Evolutionary conservation across 306 rosid species (phyloP).

Genomic region (Canavalia gladiata): DNA sequence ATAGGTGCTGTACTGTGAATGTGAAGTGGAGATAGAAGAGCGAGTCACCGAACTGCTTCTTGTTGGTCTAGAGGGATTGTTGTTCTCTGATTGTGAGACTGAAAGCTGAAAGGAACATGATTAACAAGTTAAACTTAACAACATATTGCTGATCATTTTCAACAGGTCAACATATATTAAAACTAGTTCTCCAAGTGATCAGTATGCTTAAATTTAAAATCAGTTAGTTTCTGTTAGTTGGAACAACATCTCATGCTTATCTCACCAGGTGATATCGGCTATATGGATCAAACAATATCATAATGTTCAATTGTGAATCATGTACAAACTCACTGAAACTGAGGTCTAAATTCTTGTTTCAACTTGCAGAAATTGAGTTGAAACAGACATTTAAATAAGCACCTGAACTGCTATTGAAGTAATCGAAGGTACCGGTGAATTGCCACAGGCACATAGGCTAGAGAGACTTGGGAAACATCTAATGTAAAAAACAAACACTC

Average conservation of each 20-base stretch:
- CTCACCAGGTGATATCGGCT: not conserved
- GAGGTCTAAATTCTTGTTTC: not conserved
- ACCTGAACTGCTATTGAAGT: constrained; percentile 10
- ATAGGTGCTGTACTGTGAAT: constrained; percentile 68
- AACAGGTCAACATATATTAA: constrained; percentile 6
- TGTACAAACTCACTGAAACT: not conserved
- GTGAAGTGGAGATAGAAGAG: constrained; percentile 63
- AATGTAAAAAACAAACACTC: not conserved
- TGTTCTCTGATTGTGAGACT: constrained; percentile 83
- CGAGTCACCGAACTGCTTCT: constrained; percentile 99
- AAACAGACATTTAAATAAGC: not conserved
- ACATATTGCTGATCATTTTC: constrained; percentile 9
- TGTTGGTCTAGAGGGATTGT: constrained; percentile 75
- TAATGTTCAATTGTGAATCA: not conserved
- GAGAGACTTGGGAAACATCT: constrained; percentile 20
- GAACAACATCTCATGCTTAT: not conserved
- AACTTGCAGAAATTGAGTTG: not conserved
- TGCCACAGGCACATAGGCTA: constrained; percentile 2
- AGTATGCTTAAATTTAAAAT: not conserved
- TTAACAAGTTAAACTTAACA: constrained; percentile 37
- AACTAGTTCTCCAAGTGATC: constrained; percentile 6
- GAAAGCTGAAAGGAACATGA: constrained; percentile 77
- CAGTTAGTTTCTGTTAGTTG: not conserved
- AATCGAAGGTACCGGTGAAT: not conserved
- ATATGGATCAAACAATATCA: not conserved